Base-by-base conservation (phyloP, 495 filamentous ascomycete genomes). In the Jackrogersella multiformis region DNA sequence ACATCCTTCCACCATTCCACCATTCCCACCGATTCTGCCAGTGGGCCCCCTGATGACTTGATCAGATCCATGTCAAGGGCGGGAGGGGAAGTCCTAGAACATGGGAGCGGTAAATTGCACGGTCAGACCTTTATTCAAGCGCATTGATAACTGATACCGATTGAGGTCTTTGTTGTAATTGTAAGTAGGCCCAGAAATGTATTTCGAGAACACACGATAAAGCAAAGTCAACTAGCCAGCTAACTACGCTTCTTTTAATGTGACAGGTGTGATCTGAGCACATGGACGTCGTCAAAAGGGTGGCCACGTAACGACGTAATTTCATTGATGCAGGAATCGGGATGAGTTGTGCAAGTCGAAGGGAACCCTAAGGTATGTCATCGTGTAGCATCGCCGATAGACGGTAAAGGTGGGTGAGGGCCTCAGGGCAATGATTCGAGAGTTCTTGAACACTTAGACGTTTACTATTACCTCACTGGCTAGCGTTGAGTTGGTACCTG, bases 401-500 rank as follows among this genome's bases (percentile, higher is more conserved):
- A 52, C 15, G 23, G 52, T 20, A 15, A 54, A 10, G 39, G 21
- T 15, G 20, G 39, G 18, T 45, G 20, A 45, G 24, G 24, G 39
- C 13, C 32, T 7, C 12, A 38, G 9, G 58, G 36, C n/a, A 35
- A 52, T 36, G 39, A 55, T 60, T 60, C 34, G 49, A n/a, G 13
- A 36, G 16, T 51, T 9, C n/a, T 49, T 6, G 4, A 51, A 2
- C 13, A 52, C 28, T 24, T 24, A 35, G 48, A 56, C 45, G 60
- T 60, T 64, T 64, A 48, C 49, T 48, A 56, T 48, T 16, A 56
- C 42, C 59, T 32, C 57, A 68, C 61, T 69, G 61, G 61, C 30
- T 66, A 15, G 38, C 24, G 13, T 35, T 15, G 51, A 52, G 42
- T 51, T 66, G 67, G 68, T 71, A 71, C 68, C 68, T 71, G 68